Evolutionary conservation across 192 early-diverging fungal species (phyloP).

Genomic region (Jimgerdemannia lactiflua): DNA sequence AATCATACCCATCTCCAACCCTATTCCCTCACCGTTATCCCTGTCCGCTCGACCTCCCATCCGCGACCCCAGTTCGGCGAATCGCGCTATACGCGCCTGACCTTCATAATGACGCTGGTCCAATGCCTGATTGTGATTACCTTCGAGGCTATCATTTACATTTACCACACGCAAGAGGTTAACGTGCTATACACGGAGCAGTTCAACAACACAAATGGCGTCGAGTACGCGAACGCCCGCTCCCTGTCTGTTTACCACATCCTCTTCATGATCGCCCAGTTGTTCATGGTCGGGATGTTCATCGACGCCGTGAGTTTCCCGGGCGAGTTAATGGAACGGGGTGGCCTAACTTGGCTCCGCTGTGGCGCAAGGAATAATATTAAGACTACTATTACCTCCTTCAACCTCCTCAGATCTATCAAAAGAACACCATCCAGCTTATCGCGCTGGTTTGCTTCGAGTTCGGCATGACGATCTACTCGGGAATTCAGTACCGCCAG

Average conservation of each 20-base stretch:
- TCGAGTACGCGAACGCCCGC: constrained; percentile 39
- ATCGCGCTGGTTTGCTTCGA: constrained; percentile 73
- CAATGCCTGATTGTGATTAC: constrained; percentile 26
- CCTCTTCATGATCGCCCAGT: constrained; percentile 82
- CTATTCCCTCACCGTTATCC: too few relatives aligned
- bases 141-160: constrained; percentile 33
- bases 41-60: too few relatives aligned
- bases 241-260: constrained; percentile 79
- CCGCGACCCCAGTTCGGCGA: constrained; percentile 30
- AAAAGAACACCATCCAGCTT: constrained; percentile 93
- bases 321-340: background rate
- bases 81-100: constrained; percentile 35
- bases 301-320: constrained; percentile 73
- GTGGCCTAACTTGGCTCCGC: constrained; percentile 3
- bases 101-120: constrained; percentile 19
- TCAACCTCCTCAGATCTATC: constrained; percentile 50
- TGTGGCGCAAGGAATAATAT: background rate
- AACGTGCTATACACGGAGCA: constrained; percentile 15
- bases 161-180: constrained; percentile 21
- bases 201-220: constrained; percentile 16
- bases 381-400: background rate
- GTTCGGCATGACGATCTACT: constrained; percentile 58
- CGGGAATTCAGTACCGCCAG: constrained; percentile 65
- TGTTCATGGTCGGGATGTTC: constrained; percentile 80
- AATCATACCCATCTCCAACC: too few relatives aligned